Conservation (phyloP, 2,329 filamentous ascomycete genomes). For the Paecilomyces fulvus region DNA sequence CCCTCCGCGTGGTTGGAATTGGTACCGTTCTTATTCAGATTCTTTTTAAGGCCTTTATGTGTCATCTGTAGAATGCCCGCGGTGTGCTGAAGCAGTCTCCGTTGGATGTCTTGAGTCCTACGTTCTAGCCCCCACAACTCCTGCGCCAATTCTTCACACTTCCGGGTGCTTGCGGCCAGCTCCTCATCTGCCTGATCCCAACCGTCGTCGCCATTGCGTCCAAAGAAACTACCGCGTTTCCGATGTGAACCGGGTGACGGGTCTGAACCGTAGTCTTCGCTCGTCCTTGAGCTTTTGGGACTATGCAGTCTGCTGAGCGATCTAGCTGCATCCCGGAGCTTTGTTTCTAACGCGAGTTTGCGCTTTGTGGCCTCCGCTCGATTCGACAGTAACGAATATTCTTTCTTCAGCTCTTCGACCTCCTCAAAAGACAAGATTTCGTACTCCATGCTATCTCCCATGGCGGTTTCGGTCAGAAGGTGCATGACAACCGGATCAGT, state of each 20-base stretch:
- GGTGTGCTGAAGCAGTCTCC: conserved; percentile 75
- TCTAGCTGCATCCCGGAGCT: conserved; percentile 85
- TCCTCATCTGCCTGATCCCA: conserved; percentile 60
- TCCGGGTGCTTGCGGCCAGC: conserved; percentile 62
- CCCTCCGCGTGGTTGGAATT: conserved; percentile 54
- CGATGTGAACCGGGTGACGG: conserved; percentile 41
- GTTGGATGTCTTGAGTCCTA: conserved; percentile 64
- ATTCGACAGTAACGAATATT: conserved; percentile 61
- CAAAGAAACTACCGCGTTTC: conserved; percentile 45
- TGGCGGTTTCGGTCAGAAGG: conserved; percentile 83
- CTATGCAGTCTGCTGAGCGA: conserved; percentile 77
- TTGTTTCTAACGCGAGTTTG: conserved; percentile 81
- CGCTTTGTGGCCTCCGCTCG: conserved; percentile 75
- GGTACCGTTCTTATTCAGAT: conserved; percentile 31
- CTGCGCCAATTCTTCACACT: conserved; percentile 74
- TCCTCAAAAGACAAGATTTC: conserved; percentile 85
- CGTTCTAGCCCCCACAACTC: conserved; percentile 76
- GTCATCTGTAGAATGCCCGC: conserved; percentile 87
- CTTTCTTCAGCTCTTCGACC: conserved; percentile 84
- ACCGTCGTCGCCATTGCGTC: conserved; percentile 32
- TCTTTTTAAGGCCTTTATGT: conserved; percentile 64
- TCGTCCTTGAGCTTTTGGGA: conserved; percentile 48
- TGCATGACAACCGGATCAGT: conserved; percentile 70
- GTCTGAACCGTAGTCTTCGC: conserved; percentile 28
- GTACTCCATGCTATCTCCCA: conserved; percentile 77